Evolutionary conservation across 225 moss, liverwort and hornwort genomes (phyloP), one percentile per base, ranked within the genome.

Genomic region (Physcomitrellopsis africana): DNA sequence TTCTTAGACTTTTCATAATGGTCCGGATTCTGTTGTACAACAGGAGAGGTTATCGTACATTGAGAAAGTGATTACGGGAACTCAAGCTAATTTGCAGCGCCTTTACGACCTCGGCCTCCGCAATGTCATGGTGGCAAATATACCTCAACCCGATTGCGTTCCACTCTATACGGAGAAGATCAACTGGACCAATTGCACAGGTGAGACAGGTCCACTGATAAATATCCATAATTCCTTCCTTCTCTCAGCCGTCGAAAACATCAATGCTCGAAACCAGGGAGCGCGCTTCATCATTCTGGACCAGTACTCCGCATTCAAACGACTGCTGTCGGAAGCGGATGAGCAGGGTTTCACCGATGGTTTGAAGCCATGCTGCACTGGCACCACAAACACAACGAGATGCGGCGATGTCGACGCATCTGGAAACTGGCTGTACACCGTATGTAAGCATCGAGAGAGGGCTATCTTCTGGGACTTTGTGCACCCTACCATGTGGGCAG

Each of bases 251-350:
- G 78, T 85, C 10, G 58, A 78, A 48, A 88, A 69, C 26, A 18
- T 88, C 27, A 88, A 88, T 45, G 46, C 76, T 2, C 41, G 63
- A 0, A 88, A 88, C 6, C 75, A 82, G 0, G 85, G 82, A 1
- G 88, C 88, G 1, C 75, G 78, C 16, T 80, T 88, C 22, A 24
- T 88, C 66, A 70, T 88, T 13, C 8, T 88, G 62, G 80, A 88
- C 43, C 78, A 82, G 17, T 69, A 72, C 51, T 20, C 72, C 5
- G 57, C 80, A 0, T 43, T 88, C 16, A 12, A 45, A 15, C 68
- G 19, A 10, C 0, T 83, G 32, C 3, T 81, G 16, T 0, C n/a
- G 53, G 53, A 75, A 1, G 74, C 11, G 5, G 0, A 0, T 0
- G 45, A 51, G 2, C 3, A 15, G 0, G 86, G 83, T 3, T 86